Evolutionary conservation across 352 stramenopile genomes (phyloP).

Genomic region (Globisporangium cylindrosporum): DNA sequence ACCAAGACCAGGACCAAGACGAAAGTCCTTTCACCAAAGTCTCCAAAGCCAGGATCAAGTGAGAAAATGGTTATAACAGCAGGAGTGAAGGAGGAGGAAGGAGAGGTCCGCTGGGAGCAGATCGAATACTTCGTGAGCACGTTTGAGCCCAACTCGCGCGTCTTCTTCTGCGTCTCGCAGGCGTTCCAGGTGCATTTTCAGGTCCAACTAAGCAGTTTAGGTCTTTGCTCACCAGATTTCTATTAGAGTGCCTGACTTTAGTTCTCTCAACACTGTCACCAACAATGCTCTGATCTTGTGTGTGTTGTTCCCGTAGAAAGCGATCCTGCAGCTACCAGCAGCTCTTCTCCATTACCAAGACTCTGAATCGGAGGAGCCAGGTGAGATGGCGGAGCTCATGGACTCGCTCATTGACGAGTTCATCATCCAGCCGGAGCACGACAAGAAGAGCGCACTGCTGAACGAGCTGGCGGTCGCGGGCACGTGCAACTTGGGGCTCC

Average conservation of each 20-base stretch:
- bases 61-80: background rate
- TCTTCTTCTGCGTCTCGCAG: conserved; percentile 50
- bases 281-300: background rate
- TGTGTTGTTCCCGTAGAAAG: conserved; percentile 4
- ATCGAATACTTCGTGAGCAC: conserved; percentile 48
- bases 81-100: background rate
- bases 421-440: conserved; percentile 12
- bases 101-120: background rate
- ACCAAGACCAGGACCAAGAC: background rate
- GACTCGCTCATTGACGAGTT: conserved; percentile 36
- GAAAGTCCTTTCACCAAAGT: background rate
- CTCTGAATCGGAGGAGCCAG: conserved; percentile 15
- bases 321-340: conserved; percentile 7
- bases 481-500: conserved; percentile 28
- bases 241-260: background rate
- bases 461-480: conserved; percentile 44
- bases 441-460: conserved; percentile 30
- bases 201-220: conserved; percentile 16
- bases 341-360: background rate
- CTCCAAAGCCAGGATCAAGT: background rate
- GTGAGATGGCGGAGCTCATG: conserved; percentile 32
- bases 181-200: conserved; percentile 43
- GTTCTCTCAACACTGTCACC: background rate
- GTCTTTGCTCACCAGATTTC: background rate
- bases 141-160: conserved; percentile 56